Conservation (phyloP, 2,329 filamentous ascomycete species). For the Trichophyton simii region DNA sequence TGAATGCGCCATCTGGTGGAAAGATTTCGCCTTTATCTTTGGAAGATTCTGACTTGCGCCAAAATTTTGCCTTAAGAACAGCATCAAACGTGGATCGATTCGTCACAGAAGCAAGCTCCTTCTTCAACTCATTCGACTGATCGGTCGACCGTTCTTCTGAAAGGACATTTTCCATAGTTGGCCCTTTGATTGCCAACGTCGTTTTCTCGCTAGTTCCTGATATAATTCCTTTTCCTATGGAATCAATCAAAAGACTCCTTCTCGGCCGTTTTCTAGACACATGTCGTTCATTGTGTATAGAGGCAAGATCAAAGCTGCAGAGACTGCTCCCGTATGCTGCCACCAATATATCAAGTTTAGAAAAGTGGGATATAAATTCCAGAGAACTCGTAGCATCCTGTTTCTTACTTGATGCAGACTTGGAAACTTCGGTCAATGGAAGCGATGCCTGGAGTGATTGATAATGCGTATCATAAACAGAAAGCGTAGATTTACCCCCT, state of each 20-base stretch:
- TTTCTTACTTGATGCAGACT: conserved; percentile 15
- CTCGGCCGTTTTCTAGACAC: conserved; percentile 28
- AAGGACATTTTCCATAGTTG: conserved; percentile 22
- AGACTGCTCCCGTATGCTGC: conserved; percentile 31
- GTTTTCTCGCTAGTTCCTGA: conserved; percentile 22
- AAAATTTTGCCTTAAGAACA: conserved; percentile 17
- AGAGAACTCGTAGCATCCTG: conserved; percentile 18
- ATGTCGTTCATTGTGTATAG: conserved; percentile 19
- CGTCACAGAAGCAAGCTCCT: conserved; percentile 19
- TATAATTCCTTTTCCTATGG: conserved; percentile 31
- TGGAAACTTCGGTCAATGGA: conserved; percentile 21
- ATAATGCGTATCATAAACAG: conserved; percentile 37
- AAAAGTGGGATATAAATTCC: conserved; percentile 33
- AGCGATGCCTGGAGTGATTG: conserved; percentile 35
- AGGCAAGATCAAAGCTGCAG: conserved; percentile 33
- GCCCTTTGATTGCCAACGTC: conserved; percentile 18
- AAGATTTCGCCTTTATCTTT: conserved; percentile 16
- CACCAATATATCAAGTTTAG: conserved; percentile 32
- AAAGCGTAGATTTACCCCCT: conserved; percentile 30
- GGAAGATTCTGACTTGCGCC: conserved; percentile 18
- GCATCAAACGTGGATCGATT: conserved; percentile 25
- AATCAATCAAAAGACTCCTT: conserved; percentile 31
- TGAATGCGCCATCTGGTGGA: conserved; percentile 18
- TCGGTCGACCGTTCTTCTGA: conserved; percentile 21
- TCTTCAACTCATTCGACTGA: conserved; percentile 25